Evolutionary conservation across 768 basidiomycete genomes (phyloP).

Genomic region (Phylloporus sp.): DNA sequence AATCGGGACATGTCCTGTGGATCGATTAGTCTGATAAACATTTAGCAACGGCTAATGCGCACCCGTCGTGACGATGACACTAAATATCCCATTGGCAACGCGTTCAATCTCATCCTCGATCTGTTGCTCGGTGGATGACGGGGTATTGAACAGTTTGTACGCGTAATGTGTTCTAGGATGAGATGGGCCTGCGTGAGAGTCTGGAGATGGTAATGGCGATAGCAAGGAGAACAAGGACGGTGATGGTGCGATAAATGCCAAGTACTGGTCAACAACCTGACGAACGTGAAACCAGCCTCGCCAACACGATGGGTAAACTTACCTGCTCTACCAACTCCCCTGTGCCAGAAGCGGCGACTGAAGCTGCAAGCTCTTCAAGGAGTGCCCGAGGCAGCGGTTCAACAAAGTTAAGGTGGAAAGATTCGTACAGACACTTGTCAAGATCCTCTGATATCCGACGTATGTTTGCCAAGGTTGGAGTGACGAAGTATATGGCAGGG

Average conservation of each 20-base stretch:
- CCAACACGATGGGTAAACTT: conserved; percentile 7
- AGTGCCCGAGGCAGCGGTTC: conserved; percentile 85
- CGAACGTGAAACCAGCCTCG: neutral
- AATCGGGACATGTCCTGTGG: conserved; percentile 84
- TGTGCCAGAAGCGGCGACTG: conserved; percentile 80
- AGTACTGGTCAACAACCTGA: conserved; percentile 92
- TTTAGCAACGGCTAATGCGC: conserved; percentile 17
- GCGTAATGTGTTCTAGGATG: conserved; percentile 48
- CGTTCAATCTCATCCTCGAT: conserved; percentile 94
- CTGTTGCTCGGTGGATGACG: conserved; percentile 81
- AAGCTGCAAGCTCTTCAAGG: conserved; percentile 89
- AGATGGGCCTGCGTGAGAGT: conserved; percentile 33
- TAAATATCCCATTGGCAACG: conserved; percentile 86
- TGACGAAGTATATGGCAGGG: conserved; percentile 94
- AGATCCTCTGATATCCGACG: conserved; percentile 92
- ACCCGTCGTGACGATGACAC: conserved; percentile 87
- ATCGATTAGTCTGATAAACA: neutral
- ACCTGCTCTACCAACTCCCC: conserved; percentile 81
- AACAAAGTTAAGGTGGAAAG: conserved; percentile 93
- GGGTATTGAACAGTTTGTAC: conserved; percentile 88
- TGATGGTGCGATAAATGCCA: conserved; percentile 93
- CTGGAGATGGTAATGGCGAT: conserved; percentile 46
- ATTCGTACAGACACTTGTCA: conserved; percentile 83
- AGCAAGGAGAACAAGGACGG: conserved; percentile 89
- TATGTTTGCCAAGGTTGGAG: conserved; percentile 84